Conservation (phyloP, 331 rosid genomes). For the Spiraea crenata region DNA sequence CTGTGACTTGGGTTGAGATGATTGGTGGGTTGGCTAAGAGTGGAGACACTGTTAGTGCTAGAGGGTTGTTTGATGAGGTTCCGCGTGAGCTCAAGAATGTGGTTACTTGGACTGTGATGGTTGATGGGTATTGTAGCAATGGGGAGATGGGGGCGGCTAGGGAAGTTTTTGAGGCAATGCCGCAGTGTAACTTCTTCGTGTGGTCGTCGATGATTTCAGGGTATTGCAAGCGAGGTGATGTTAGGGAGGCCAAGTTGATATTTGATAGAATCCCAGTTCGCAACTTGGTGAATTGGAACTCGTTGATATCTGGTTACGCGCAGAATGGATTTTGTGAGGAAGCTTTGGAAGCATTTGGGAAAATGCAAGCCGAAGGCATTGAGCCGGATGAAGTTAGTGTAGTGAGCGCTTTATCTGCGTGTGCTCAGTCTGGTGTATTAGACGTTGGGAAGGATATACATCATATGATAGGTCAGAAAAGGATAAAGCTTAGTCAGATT, state of each 20-base stretch:
- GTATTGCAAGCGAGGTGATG: constrained; percentile 55
- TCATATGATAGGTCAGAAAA: constrained; percentile 31
- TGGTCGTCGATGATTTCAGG: constrained; percentile 76
- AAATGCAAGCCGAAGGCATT: constrained; percentile 50
- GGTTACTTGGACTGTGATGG: constrained; percentile 76
- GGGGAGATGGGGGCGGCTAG: constrained; percentile 69
- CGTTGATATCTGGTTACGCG: constrained; percentile 65
- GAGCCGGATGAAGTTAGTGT: constrained; percentile 52
- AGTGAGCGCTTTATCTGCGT: constrained; percentile 64
- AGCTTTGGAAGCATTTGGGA: constrained; percentile 47
- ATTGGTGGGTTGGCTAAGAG: constrained; percentile 55
- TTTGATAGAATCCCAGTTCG: constrained; percentile 38
- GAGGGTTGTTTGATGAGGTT: constrained; percentile 49
- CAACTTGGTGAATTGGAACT: constrained; percentile 70
- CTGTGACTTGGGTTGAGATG: constrained; percentile 68
- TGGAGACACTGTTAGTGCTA: constrained; percentile 48
- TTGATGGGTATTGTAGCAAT: constrained; percentile 59
- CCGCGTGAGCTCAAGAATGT: constrained; percentile 50
- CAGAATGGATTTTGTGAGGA: constrained; percentile 59
- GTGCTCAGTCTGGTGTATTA: constrained; percentile 56
- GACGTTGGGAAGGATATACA: constrained; percentile 59
- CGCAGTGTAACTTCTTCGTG: constrained; percentile 46
- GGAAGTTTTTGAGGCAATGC: constrained; percentile 66
- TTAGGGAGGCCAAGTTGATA: constrained; percentile 44
- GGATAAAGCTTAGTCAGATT: constrained; percentile 40